Percentiles rank a stretch among this genome's conserved stretches.
Conservation (phyloP, 2,329 filamentous ascomycete species). For the Nigrospora osmanthi region DNA sequence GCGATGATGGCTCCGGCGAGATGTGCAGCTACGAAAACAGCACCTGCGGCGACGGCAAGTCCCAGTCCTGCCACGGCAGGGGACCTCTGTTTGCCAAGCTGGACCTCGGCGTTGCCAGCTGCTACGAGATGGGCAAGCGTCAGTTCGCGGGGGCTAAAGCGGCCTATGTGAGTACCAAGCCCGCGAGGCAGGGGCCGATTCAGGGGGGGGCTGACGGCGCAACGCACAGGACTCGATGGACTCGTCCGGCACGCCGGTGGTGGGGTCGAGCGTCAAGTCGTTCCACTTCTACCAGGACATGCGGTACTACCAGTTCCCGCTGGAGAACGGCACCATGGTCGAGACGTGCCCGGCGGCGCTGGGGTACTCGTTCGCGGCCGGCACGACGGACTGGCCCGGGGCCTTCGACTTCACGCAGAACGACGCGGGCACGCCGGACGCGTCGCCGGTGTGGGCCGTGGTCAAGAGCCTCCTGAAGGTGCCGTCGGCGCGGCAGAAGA, state of each 20-base stretch:
- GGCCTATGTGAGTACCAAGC: conserved; percentile 25
- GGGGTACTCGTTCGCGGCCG: conserved; percentile 84
- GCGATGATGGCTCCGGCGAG: conserved; percentile 69
- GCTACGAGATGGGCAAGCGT: conserved; percentile 63
- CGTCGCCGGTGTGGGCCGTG: conserved; percentile 70
- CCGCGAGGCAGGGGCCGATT: background rate
- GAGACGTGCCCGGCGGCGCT: conserved; percentile 77
- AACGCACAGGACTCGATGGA: conserved; percentile 41
- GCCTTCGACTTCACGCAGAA: conserved; percentile 86
- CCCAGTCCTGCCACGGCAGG: conserved; percentile 61
- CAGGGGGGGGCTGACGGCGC: background rate
- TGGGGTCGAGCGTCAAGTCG: conserved; percentile 61
- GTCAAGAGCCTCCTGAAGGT: conserved; percentile 63
- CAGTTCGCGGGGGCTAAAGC: conserved; percentile 55
- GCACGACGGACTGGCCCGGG: conserved; percentile 83
- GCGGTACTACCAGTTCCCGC: conserved; percentile 61
- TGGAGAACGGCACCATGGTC: conserved; percentile 63
- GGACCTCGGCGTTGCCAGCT: conserved; percentile 67
- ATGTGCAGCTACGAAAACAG: conserved; percentile 68
- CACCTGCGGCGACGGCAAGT: conserved; percentile 63
- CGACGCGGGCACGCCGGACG: conserved; percentile 59
- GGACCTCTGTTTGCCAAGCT: conserved; percentile 59
- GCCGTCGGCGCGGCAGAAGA: conserved; percentile 60
- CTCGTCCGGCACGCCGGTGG: conserved; percentile 38
- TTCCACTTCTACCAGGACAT: conserved; percentile 80